Conservation (phyloP, 2,329 filamentous ascomycete species). For the Fusarium zealandicum region DNA sequence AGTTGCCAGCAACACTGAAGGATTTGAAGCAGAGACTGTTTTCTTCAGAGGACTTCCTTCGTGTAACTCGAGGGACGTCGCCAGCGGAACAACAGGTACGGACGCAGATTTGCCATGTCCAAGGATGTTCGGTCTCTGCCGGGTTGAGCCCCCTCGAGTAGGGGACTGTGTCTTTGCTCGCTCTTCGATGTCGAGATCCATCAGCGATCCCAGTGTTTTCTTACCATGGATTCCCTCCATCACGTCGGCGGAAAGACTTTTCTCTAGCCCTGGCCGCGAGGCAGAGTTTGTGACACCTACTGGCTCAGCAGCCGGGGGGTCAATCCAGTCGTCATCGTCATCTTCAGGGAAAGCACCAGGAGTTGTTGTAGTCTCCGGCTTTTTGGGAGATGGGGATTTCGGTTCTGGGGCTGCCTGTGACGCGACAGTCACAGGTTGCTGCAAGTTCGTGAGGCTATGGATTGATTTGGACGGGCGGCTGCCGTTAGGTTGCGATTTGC, state of each 20-base stretch:
- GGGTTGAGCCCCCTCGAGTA: conserved; percentile 6
- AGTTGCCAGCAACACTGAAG: conserved; percentile 56
- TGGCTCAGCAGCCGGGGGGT: conserved; percentile 53
- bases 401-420: conserved; percentile 42
- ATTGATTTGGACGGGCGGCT: conserved; percentile 58
- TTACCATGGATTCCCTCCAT: conserved; percentile 64
- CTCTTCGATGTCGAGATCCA: conserved; percentile 34
- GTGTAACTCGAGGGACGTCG: conserved; percentile 17
- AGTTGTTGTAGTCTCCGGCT: conserved; percentile 51
- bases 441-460: conserved; percentile 47
- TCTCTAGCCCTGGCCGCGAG: conserved; percentile 61
- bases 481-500: conserved; percentile 61
- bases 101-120: conserved; percentile 68
- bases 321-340: conserved; percentile 66
- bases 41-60: conserved; percentile 59
- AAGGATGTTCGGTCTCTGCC: conserved; percentile 31
- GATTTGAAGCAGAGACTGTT: conserved; percentile 66
- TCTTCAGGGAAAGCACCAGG: conserved; percentile 69
- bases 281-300: conserved; percentile 39
- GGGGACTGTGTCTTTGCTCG: conserved; percentile 23
- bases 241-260: conserved; percentile 67
- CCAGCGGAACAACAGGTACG: conserved; percentile 59
- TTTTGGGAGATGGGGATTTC: conserved; percentile 42
- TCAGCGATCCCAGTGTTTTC: conserved; percentile 55
- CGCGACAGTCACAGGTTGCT: conserved; percentile 40